phyloP scores from a whole-genome alignment of 2,329 filamentous ascomycete genomes.

The Uncinocarpus reesii region DNA sequence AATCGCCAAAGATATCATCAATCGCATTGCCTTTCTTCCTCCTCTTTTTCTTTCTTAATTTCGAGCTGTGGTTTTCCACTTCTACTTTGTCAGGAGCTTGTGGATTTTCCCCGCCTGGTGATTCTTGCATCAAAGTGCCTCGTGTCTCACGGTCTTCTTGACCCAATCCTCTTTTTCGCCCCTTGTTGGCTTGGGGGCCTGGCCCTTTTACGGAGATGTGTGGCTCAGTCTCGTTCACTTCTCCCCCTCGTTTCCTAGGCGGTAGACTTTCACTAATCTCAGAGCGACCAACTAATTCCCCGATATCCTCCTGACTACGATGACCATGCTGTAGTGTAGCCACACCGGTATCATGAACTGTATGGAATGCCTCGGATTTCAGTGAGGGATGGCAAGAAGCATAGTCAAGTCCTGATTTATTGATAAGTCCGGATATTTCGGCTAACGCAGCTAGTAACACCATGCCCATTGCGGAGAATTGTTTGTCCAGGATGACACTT shows the following conservation, averaged over 20 bases:
- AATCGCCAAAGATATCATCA: conserved; percentile 54
- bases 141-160: background rate
- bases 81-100: conserved; percentile 10
- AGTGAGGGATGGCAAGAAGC: background rate
- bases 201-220: background rate
- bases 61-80: conserved; percentile 28
- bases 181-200: background rate
- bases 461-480: conserved; percentile 61
- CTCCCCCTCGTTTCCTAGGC: background rate
- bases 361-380: no score
- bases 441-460: conserved; percentile 57
- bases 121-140: background rate
- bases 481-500: conserved; percentile 59
- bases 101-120: conserved; percentile 8
- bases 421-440: conserved; percentile 38
- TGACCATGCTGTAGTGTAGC: background rate
- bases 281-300: conserved; percentile 8
- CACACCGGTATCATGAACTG: background rate
- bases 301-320: conserved; percentile 13
- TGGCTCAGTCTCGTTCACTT: background rate
- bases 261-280: background rate
- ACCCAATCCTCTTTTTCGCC: background rate
- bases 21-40: conserved; percentile 55
- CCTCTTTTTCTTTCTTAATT: conserved; percentile 49
- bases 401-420: background rate